phyloP scores from a whole-genome alignment of 2,329 filamentous ascomycete species.

The Calonectria montana region DNA sequence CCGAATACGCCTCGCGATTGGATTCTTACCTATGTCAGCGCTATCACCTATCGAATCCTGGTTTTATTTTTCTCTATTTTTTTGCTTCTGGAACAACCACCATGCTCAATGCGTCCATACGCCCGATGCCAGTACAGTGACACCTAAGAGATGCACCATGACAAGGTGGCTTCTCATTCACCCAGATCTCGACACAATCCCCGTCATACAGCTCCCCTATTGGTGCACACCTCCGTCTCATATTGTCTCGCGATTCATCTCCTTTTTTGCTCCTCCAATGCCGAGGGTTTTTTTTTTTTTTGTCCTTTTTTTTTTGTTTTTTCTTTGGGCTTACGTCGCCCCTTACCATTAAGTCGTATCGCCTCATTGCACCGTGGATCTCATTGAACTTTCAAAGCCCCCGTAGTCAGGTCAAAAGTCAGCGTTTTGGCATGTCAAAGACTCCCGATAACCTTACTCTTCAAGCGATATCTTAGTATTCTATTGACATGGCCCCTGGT shows the following conservation, averaged over 20 bases:
- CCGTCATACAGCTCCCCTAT: slow-evolving; percentile 1
- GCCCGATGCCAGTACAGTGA: slow-evolving; percentile 14
- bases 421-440: slow-evolving; percentile 4
- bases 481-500: slow-evolving; percentile 29
- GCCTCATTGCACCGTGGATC: slow-evolving; percentile 1
- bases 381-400: neutral
- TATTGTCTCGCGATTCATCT: slow-evolving; percentile 1
- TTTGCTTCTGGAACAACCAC: slow-evolving; percentile 13
- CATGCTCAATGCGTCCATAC: slow-evolving; percentile 21
- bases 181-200: slow-evolving; percentile 8
- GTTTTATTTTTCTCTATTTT: neutral
- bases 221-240: slow-evolving; percentile 12
- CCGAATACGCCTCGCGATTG: slow-evolving; percentile 17
- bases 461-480: slow-evolving; percentile 32
- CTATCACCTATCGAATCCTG: neutral
- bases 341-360: slow-evolving; percentile 9
- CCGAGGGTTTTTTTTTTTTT: neutral
- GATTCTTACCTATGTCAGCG: neutral
- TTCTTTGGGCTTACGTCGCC: neutral
- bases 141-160: neutral
- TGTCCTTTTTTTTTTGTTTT: too few species aligned
- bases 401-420: neutral
- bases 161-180: neutral
- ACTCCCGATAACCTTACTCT: slow-evolving; percentile 26
- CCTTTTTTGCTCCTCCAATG: neutral